Evolutionary conservation across 2,329 filamentous ascomycete genomes (phyloP).

Genomic region (Colletotrichum sp.): DNA sequence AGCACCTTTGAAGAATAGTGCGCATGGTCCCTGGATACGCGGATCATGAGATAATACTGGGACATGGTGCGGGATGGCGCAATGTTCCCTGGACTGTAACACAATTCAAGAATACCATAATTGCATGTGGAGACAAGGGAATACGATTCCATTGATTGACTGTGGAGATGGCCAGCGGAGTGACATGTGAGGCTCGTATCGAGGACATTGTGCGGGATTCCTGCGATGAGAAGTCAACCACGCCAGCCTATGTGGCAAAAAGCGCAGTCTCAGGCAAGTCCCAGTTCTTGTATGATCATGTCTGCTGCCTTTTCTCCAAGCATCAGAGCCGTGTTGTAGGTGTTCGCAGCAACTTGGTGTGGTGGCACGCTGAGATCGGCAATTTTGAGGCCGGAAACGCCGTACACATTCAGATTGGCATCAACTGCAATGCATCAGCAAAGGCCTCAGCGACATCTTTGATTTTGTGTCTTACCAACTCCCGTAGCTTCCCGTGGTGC

Average conservation of each 20-base stretch:
- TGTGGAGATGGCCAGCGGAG: background rate
- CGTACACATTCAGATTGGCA: constrained; percentile 44
- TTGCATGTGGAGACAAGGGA: background rate
- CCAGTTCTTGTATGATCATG: constrained; percentile 42
- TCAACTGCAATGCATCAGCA: constrained; percentile 34
- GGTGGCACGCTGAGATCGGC: constrained; percentile 42
- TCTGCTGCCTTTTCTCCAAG: constrained; percentile 49
- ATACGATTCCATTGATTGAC: background rate
- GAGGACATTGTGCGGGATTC: background rate
- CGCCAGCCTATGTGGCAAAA: background rate
- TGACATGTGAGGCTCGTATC: background rate
- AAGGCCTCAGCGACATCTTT: background rate
- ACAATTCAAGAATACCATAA: background rate
- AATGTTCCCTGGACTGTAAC: background rate
- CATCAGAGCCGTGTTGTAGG: constrained; percentile 50
- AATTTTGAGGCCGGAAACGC: constrained; percentile 43
- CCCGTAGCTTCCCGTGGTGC: constrained; percentile 35
- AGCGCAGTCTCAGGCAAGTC: background rate
- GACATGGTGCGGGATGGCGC: background rate
- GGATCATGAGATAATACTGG: background rate
- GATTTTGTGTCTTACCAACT: constrained; percentile 21
- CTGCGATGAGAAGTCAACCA: background rate
- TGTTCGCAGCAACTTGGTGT: constrained; percentile 50
- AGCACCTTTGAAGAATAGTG: background rate
- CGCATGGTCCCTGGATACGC: background rate